Evolutionary conservation across 768 basidiomycete genomes (phyloP), one percentile per base, ranked within the genome.

Genomic region (Neoboletus brunneissimus): DNA sequence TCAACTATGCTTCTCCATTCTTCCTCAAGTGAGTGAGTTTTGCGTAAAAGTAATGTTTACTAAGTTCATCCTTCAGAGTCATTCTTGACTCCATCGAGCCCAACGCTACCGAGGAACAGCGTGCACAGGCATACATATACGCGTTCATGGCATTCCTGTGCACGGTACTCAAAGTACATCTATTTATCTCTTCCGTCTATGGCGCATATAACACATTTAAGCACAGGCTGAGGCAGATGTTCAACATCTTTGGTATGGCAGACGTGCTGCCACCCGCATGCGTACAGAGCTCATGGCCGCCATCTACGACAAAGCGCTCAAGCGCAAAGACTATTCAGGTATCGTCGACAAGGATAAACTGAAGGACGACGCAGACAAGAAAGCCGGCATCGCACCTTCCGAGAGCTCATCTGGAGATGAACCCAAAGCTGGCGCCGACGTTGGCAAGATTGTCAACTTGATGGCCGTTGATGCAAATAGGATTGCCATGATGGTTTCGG

Each of bases 301-400:
- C 2, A 90, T 96, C 51, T 96, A 94, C 65, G 89, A 93, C 69
- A 97, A 97, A 68, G 82, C 92, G 1, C 73, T 96, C 35, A 88
- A 87, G 69, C 76, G 94, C 31, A 87, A 84, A 65, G 93, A 95
- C 67, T 89, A 85, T 56, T 90, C 89, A 0, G 94, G 93, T 1
- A 75, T 91, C 38, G 76, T 89, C 10, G 77, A 83, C 49, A 80
- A 81, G 65, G 78, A 76, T 37, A 74, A 72, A n/a, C 55, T 56
- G 3, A 65, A 67, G 25, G 64, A 66, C 4, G 63, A 61, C 9
- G 65, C 63, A 6, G 63, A 60, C 20, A 68, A 57, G 29, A 67
- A 62, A 32, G 58, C 62, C 9, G 67, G 65, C 18, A 5, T 51
- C 25, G 16, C 49, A 4, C 40, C 56, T 9, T 54, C 61, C 5